A percentile compares a stretch with the other conserved stretches of the same genome.
Evolutionary conservation across 345 rosid genomes (phyloP).

Genomic region (Xanthoceras sorbifolium): DNA sequence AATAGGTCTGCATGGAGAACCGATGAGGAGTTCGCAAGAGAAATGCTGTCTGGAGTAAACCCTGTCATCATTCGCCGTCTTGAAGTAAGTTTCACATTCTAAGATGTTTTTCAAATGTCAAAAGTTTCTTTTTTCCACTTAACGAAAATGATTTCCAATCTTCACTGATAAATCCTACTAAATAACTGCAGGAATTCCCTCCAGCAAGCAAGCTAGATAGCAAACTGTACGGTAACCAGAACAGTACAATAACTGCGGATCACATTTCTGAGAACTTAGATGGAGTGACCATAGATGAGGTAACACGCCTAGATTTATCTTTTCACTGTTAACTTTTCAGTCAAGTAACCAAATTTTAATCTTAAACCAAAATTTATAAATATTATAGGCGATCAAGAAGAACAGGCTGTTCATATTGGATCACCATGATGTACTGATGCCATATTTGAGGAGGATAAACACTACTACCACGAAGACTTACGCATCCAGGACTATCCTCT

Average conservation of each 20-base stretch:
- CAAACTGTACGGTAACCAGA: constrained; percentile 52
- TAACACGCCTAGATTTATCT: constrained; percentile 17
- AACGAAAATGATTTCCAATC: background rate
- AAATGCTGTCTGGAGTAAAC: constrained; percentile 82
- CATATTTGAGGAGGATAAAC: constrained; percentile 66
- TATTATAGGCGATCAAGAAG: constrained; percentile 52
- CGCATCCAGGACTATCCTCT: constrained; percentile 74
- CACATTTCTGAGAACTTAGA: constrained; percentile 53
- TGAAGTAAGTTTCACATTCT: constrained; percentile 36
- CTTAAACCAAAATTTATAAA: background rate
- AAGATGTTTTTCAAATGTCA: background rate
- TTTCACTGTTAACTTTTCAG: background rate
- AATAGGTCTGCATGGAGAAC: constrained; percentile 69
- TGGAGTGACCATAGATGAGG: constrained; percentile 59
- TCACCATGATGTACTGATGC: constrained; percentile 83
- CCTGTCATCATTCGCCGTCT: constrained; percentile 62
- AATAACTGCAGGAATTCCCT: constrained; percentile 64
- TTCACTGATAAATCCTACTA: background rate
- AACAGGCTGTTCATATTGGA: constrained; percentile 71
- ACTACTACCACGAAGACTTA: constrained; percentile 63
- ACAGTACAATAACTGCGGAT: constrained; percentile 50
- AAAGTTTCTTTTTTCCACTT: background rate
- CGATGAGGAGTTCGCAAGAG: constrained; percentile 78
- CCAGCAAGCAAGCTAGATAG: constrained; percentile 65
- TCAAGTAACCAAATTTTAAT: background rate